phyloP scores from a whole-genome alignment of 2,329 filamentous ascomycete species.

The Aspergillus novofumigatus region DNA sequence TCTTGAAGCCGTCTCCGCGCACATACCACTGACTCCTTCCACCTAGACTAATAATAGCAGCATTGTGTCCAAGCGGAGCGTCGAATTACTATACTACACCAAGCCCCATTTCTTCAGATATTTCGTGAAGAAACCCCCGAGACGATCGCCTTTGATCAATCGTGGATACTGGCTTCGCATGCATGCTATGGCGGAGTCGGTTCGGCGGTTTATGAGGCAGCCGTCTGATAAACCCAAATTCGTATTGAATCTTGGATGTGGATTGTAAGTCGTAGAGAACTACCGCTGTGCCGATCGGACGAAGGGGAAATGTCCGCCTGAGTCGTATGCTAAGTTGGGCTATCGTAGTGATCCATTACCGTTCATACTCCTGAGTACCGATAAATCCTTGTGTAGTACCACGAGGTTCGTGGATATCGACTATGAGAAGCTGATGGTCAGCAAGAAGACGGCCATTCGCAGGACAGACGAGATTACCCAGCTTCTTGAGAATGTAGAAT shows the following conservation, averaged over 20 bases:
- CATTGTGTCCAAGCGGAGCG: constrained; percentile 87
- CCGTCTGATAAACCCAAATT: constrained; percentile 59
- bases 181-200: constrained; percentile 71
- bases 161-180: constrained; percentile 84
- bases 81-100: constrained; percentile 81
- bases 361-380: constrained; percentile 72
- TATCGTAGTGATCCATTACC: constrained; percentile 72
- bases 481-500: constrained; percentile 46
- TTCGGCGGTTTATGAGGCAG: constrained; percentile 67
- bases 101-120: constrained; percentile 82
- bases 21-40: neutral
- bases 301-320: neutral
- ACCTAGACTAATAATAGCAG: constrained; percentile 80
- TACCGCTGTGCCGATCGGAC: neutral
- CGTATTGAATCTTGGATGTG: constrained; percentile 81
- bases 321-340: constrained; percentile 23
- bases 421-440: constrained; percentile 72
- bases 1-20: neutral
- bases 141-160: constrained; percentile 84
- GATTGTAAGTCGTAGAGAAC: constrained; percentile 63
- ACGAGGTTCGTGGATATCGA: constrained; percentile 79
- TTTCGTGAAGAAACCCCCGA: constrained; percentile 79
- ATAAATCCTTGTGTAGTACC: constrained; percentile 54
- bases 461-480: constrained; percentile 57
- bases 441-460: constrained; percentile 66